phyloP scores from a whole-genome alignment of 2,329 filamentous ascomycete species.

The Corinectria fuckeliana region DNA sequence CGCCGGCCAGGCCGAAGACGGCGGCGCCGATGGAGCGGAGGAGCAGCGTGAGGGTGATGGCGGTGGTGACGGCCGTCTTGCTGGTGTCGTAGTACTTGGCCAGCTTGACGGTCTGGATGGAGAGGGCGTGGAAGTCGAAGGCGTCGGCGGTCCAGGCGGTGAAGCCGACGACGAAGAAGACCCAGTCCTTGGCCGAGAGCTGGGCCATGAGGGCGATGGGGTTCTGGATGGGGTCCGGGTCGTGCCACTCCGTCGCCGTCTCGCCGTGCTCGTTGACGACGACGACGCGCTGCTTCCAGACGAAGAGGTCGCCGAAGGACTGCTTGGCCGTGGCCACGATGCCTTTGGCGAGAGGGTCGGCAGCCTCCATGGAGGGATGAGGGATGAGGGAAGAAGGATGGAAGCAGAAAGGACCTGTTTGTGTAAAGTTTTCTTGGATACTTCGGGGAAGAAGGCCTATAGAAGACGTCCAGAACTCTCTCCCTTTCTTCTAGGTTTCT shows the following conservation, averaged over 20 bases:
- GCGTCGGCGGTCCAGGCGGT: slow-evolving; percentile 81
- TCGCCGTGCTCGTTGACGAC: slow-evolving; percentile 70
- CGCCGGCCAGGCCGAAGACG: slow-evolving; percentile 77
- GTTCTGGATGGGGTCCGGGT: slow-evolving; percentile 70
- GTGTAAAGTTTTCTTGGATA: too few relatives aligned
- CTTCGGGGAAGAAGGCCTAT: too few relatives aligned
- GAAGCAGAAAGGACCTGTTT: slow-evolving; percentile 9
- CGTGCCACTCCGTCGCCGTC: slow-evolving; percentile 70
- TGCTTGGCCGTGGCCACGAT: slow-evolving; percentile 70
- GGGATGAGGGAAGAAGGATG: neutral
- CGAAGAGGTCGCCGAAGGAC: slow-evolving; percentile 68
- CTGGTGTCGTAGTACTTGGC: slow-evolving; percentile 56
- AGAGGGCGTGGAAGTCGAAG: slow-evolving; percentile 83
- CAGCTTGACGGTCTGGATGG: slow-evolving; percentile 78
- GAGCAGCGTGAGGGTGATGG: slow-evolving; percentile 77
- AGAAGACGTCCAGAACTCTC: too few relatives aligned
- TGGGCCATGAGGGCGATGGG: slow-evolving; percentile 72
- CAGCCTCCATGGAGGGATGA: slow-evolving; percentile 50
- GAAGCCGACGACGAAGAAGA: slow-evolving; percentile 78
- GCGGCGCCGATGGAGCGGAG: slow-evolving; percentile 78
- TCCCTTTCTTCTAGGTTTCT: too few relatives aligned
- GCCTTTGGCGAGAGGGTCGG: slow-evolving; percentile 72
- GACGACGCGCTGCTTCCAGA: slow-evolving; percentile 76
- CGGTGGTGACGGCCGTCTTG: slow-evolving; percentile 73
- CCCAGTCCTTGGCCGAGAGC: slow-evolving; percentile 71